Percentiles rank a stretch among this genome's conserved stretches.
Conservation (phyloP, 2,329 filamentous ascomycete species). For the Colletotrichum coccodes region DNA sequence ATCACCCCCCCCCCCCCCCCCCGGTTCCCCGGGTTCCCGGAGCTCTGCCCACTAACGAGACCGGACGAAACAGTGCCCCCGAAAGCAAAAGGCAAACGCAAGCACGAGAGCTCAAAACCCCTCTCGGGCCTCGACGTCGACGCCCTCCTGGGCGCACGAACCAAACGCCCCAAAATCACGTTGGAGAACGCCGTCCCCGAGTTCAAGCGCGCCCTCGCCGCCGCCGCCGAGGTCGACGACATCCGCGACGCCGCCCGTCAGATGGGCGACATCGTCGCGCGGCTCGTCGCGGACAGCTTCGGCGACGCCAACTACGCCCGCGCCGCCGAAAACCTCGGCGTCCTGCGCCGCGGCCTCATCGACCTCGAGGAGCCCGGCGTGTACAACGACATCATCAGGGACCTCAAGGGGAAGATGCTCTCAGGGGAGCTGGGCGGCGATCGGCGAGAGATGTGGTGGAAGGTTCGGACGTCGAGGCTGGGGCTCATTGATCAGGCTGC, state of each 20-base stretch:
- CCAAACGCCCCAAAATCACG: constrained; percentile 53
- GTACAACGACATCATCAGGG: constrained; percentile 79
- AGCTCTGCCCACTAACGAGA: constrained; percentile 33
- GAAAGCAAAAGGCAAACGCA: constrained; percentile 79
- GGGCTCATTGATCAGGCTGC: constrained; percentile 77
- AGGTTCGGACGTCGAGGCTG: constrained; percentile 72
- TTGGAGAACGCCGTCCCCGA: constrained; percentile 85
- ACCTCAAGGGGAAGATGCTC: constrained; percentile 78
- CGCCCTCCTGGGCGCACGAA: constrained; percentile 73
- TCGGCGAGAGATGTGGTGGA: constrained; percentile 84
- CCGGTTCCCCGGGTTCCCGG: not conserved
- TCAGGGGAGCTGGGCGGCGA: constrained; percentile 79
- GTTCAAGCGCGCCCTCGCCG: constrained; percentile 82
- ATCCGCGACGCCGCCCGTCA: constrained; percentile 77
- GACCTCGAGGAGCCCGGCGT: constrained; percentile 78
- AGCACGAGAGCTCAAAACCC: constrained; percentile 78
- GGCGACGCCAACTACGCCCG: constrained; percentile 80
- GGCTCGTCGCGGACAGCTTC: constrained; percentile 76
- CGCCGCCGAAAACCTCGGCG: constrained; percentile 79
- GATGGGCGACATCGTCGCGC: constrained; percentile 77
- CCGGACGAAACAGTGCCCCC: constrained; percentile 71
- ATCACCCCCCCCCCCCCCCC: constrained; percentile 39
- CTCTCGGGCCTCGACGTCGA: constrained; percentile 91
- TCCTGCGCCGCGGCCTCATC: constrained; percentile 81
- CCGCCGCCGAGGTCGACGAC: constrained; percentile 67